Conservation (phyloP, 2,329 filamentous ascomycete species). For the Chrysoporthe cubensis region DNA sequence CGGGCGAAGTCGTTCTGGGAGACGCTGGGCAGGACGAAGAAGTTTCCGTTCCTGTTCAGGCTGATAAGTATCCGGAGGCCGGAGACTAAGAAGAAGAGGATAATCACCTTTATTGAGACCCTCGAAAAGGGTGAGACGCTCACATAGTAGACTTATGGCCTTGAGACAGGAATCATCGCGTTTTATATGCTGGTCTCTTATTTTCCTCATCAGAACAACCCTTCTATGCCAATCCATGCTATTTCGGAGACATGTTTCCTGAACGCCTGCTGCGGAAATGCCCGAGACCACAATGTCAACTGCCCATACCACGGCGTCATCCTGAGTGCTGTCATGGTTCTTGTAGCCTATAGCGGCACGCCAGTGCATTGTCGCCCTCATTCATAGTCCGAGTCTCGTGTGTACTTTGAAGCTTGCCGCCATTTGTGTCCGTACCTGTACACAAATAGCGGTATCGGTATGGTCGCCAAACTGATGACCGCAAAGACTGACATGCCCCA, state of each 20-base stretch:
- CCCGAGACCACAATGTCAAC: background rate
- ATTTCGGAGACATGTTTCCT: background rate
- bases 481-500: conserved; percentile 54
- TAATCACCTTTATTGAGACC: conserved; percentile 9
- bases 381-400: conserved; percentile 38
- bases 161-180: background rate
- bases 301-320: background rate
- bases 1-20: conserved; percentile 15
- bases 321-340: background rate
- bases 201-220: background rate
- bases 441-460: conserved; percentile 55
- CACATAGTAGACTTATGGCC: background rate
- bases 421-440: conserved; percentile 55
- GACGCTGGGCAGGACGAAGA: conserved; percentile 13
- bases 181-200: background rate
- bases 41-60: conserved; percentile 16
- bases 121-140: conserved; percentile 12
- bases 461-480: conserved; percentile 45
- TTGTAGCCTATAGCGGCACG: background rate
- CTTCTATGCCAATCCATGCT: background rate
- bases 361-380: background rate
- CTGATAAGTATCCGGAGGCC: conserved; percentile 12
- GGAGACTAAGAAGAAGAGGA: conserved; percentile 18
- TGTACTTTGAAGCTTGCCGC: conserved; percentile 56
- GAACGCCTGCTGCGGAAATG: background rate